These are phyloP conservation scores for Chlamydomonas asymmetrica DNA, from an alignment of 139 green algal genomes.

Conservation along the genomic window DNA sequence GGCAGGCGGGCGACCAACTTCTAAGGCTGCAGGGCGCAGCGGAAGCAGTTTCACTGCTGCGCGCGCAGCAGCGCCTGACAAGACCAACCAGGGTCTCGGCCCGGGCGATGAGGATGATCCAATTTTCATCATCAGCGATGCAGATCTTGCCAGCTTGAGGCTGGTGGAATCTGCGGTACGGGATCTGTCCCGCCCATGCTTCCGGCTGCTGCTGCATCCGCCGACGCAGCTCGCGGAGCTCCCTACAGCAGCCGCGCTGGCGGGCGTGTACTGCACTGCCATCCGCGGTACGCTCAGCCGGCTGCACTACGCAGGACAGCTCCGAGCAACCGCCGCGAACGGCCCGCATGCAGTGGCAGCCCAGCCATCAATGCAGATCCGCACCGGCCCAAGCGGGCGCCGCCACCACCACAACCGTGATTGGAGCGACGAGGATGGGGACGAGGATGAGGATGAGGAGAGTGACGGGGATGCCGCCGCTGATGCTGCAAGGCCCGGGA, in stretches of 20 bases:
- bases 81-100: neutral
- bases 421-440: neutral
- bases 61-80: neutral
- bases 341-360: neutral
- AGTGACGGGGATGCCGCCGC: constrained; percentile 36
- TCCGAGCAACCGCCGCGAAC: neutral
- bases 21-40: neutral
- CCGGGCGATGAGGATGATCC: constrained; percentile 1
- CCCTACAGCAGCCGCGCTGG: constrained; percentile 11
- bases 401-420: constrained; percentile 3
- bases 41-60: neutral
- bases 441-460: neutral
- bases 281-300: neutral
- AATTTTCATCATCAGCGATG: constrained; percentile 27
- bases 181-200: constrained; percentile 18
- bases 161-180: constrained; percentile 27
- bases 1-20: no score
- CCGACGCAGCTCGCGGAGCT: constrained; percentile 6
- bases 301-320: neutral
- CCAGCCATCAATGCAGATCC: neutral
- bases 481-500: constrained; percentile 33
- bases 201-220: constrained; percentile 26
- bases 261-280: neutral
- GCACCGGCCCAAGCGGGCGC: constrained; percentile 3
- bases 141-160: constrained; percentile 18